Percentiles rank a stretch among this genome's conserved stretches.
Evolutionary conservation across 2,329 filamentous ascomycete genomes (phyloP).

Genomic region (Parasarocladium wereldwijsianum): DNA sequence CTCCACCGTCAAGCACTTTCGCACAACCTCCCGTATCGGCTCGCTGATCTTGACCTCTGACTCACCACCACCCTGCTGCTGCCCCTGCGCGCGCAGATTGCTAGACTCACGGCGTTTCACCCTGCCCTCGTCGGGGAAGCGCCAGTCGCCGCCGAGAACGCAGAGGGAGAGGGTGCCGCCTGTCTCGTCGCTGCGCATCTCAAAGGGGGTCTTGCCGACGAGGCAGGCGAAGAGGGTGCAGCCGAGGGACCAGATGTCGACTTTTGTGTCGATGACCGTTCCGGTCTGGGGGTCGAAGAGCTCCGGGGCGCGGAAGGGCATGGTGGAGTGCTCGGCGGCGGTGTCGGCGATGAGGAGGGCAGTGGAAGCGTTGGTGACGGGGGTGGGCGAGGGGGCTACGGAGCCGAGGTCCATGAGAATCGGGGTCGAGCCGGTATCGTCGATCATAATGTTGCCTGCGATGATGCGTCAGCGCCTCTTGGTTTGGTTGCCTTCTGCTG

Average conservation of each 20-base stretch:
- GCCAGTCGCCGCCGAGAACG: conserved; percentile 86
- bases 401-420: conserved; percentile 98
- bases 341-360: conserved; percentile 88
- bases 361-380: conserved; percentile 78
- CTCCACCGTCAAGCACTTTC: conserved; percentile 76
- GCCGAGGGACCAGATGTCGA: conserved; percentile 94
- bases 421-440: conserved; percentile 72
- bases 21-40: conserved; percentile 72
- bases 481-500: too few species aligned
- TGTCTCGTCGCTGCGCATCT: conserved; percentile 90
- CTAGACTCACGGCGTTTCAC: conserved; percentile 34
- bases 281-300: conserved; percentile 96
- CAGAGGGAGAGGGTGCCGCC: conserved; percentile 87
- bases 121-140: conserved; percentile 78
- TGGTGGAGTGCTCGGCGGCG: conserved; percentile 91
- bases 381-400: conserved; percentile 70
- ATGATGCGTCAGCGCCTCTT: too few species aligned
- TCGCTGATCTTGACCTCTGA: conserved; percentile 52
- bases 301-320: conserved; percentile 96
- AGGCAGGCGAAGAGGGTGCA: conserved; percentile 97
- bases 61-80: conserved; percentile 12
- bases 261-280: conserved; percentile 82
- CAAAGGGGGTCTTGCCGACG: conserved; percentile 92
- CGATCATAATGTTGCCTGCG: conserved; percentile 90
- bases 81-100: conserved; percentile 19